Base-by-base conservation (phyloP, 441 rosid genomes). In the Caryocar brasiliense region DNA sequence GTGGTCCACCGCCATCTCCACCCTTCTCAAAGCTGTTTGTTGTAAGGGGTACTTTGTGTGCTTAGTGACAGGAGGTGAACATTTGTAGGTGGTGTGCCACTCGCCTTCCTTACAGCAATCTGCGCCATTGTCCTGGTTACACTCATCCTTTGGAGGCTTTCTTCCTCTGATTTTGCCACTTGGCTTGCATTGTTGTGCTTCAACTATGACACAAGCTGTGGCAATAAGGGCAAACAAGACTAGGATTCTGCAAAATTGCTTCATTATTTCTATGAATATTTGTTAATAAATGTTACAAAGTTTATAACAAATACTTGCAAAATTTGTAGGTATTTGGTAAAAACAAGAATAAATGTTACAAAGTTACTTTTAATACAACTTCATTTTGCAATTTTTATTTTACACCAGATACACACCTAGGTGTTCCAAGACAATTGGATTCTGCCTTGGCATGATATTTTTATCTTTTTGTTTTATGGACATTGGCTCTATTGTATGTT, bases 1-100 rank as follows among this genome's bases (percentile, higher is more conserved):
- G 7, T 5, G 59, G 52, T 3, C 7, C 65, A 0, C 54, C 65
- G 3, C 54, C 58, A 0, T 46, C 59, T 24, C 40, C 35, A 3
- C 36, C 42, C n/a, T 35, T 14, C 0, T 12, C 19, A 23, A 52
- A 52, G 34, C 53, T 26, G 28, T 61, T 61, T 8, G 18, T 29
- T 1, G 65, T 52, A 2, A 52, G 44, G 24, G 22, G 49, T 0
- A 57, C 64, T 19, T 32, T 2, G 56, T 59, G 10, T 9, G 38
- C 5, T 37, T 15, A 0, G 44, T 6, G 2, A 37, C 40, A 0
- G 46, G 17, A 6, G 41, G 26, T 1, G 21, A 53, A n/a, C 65
- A 52, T 39, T 18, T 28, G 41, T 11, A 37, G 41, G 50, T 49
- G 4, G 33, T 19, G 51, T 48, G 40, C 0, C 1, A 10, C 35